phyloP scores from a whole-genome alignment of 2,329 filamentous ascomycete species.

The Phyllachora maydis region DNA sequence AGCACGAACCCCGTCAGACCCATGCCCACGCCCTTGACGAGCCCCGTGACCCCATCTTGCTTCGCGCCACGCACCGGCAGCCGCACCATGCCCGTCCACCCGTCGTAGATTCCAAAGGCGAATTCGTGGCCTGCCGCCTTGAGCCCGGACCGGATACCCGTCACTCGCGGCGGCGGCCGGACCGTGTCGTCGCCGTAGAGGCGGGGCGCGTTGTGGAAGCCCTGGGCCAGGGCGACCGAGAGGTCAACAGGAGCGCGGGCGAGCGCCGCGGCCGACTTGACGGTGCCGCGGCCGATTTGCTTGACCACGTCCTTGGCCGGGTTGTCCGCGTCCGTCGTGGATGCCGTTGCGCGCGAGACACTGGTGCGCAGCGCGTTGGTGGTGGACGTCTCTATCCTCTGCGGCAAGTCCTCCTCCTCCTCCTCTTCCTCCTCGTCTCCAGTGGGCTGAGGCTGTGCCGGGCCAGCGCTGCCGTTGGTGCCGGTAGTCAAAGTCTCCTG shows the following conservation, averaged over 20 bases:
- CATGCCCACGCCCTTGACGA: slow-evolving; percentile 36
- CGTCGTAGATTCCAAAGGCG: slow-evolving; percentile 42
- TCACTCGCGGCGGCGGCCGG: slow-evolving; percentile 38
- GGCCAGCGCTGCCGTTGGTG: background rate
- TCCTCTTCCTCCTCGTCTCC: slow-evolving; percentile 1
- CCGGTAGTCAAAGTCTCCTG: background rate
- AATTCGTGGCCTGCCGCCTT: slow-evolving; percentile 40
- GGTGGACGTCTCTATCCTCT: slow-evolving; percentile 3
- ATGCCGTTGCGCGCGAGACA: slow-evolving; percentile 9
- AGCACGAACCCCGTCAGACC: slow-evolving; percentile 42
- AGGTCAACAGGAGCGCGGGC: slow-evolving; percentile 38
- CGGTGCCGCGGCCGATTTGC: slow-evolving; percentile 29
- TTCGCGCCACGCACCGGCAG: slow-evolving; percentile 37
- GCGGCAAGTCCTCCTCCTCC: no score
- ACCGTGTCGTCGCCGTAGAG: slow-evolving; percentile 54
- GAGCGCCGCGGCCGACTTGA: slow-evolving; percentile 27
- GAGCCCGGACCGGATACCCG: slow-evolving; percentile 41
- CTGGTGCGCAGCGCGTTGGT: slow-evolving; percentile 6
- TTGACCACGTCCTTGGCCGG: slow-evolving; percentile 20
- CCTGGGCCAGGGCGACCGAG: slow-evolving; percentile 39
- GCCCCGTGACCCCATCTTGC: slow-evolving; percentile 17
- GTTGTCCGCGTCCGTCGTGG: slow-evolving; percentile 8
- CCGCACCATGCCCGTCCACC: slow-evolving; percentile 37
- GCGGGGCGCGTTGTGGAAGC: slow-evolving; percentile 50
- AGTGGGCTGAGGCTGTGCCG: background rate